Evolutionary conservation across 1,139 yeast genomes (phyloP), one percentile per base, ranked within the genome.

Genomic region (Scheffersomyces titani): DNA sequence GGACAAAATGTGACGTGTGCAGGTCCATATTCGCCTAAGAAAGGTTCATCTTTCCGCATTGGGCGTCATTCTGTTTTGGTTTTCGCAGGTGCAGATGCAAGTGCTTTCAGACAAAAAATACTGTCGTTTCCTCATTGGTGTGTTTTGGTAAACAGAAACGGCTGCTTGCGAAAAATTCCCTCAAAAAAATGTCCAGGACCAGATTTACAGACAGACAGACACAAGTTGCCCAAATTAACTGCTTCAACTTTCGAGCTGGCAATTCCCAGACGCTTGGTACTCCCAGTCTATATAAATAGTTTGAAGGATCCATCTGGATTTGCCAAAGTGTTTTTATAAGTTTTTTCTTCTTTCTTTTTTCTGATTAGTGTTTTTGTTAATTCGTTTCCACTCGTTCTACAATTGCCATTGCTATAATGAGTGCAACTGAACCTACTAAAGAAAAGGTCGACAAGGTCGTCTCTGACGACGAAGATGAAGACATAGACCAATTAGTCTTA

Each of bases 401-500:
- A 30, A 46, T 54, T 54, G 55, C 51, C 54, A 36, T 52, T 48
- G 55, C 56, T 57, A 66, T 57, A 54, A 77, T 77, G 81, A 75
- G 80, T 75, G 82, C 81, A 67, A 78, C 82, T 68, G 82, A 79
- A 73, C 84, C 84, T 65, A 78, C 83, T 62, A 73, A 71, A 67
- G 84, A 79, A 69, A 79, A 79, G 71, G 77, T 77, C 65, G 77
- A 69, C 63, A 76, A 77, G 69, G 78, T 74, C 64, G 84, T 77
- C 63, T 84, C 84, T 57, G 89, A 82, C 58, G 91, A 86, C 62
- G 91, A 86, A 70, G 93, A 89, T 60, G 94, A 88, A 64, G 96
- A 90, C 73, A 91, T 92, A 71, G 97, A 91, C 74, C 94, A 90
- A 75, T 87, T 92, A 76, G 90, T 92, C 69, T 83, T 86, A 65